A percentile compares a stretch with the other conserved stretches of the same genome.
Conservation (phyloP, 352 stramenopile genomes). For the Phytophthora colocasiae region DNA sequence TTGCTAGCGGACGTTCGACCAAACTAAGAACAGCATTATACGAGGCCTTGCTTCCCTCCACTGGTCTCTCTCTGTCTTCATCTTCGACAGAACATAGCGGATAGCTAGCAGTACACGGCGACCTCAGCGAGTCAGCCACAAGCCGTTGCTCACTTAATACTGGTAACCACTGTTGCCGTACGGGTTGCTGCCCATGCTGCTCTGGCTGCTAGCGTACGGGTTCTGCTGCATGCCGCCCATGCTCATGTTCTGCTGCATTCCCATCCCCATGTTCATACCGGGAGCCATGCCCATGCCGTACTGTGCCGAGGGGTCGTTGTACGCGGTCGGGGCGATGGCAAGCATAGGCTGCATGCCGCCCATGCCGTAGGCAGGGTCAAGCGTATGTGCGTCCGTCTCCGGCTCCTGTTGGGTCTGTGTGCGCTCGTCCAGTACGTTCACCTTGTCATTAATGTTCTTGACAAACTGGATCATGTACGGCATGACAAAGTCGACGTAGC, state of each 20-base stretch:
- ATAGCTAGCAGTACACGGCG: conserved; percentile 17
- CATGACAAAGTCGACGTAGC: conserved; percentile 99
- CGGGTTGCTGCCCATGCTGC: conserved; percentile 56
- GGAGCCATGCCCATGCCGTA: conserved; percentile 66
- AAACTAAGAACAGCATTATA: conserved; percentile 33
- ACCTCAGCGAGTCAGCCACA: conserved; percentile 22
- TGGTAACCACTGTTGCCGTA: conserved; percentile 63
- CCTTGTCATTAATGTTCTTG: conserved; percentile 95
- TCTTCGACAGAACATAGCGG: conserved; percentile 28
- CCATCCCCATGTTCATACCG: conserved; percentile 57
- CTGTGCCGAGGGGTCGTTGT: conserved; percentile 79
- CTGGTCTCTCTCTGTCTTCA: conserved; percentile 25
- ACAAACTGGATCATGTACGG: conserved; percentile 99
- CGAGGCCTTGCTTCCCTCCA: conserved; percentile 16
- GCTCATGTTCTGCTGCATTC: conserved; percentile 60
- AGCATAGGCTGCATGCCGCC: conserved; percentile 83
- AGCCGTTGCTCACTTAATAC: conserved; percentile 44
- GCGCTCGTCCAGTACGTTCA: conserved; percentile 94
- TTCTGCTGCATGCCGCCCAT: conserved; percentile 60
- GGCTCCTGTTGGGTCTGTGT: conserved; percentile 85
- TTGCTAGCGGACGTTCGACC: conserved; percentile 18
- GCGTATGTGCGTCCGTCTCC: conserved; percentile 52
- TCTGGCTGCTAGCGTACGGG: conserved; percentile 60
- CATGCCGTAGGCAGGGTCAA: conserved; percentile 83
- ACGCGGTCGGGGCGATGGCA: conserved; percentile 82